Evolutionary conservation across 306 rosid species (phyloP).

Genomic region (Casuarina glauca): DNA sequence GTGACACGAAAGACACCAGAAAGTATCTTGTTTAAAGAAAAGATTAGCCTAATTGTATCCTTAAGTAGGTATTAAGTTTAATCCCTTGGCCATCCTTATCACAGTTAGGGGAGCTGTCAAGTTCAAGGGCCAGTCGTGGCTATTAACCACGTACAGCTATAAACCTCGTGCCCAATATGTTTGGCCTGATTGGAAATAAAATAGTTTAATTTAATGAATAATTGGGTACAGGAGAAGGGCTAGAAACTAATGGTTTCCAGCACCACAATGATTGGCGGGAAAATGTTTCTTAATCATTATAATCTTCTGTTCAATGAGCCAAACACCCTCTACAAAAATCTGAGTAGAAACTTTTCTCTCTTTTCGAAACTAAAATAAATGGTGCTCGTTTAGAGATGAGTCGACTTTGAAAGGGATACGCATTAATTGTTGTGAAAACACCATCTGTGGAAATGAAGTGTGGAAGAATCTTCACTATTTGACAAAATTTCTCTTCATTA

Average conservation of each 20-base stretch:
- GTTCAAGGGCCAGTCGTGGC: not conserved
- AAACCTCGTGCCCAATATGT: not conserved
- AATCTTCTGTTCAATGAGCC: not conserved
- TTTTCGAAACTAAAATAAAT: not conserved
- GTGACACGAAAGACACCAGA: conserved; percentile 1
- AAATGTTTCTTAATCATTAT: too few species aligned
- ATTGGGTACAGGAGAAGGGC: not conserved
- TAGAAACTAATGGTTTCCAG: conserved; percentile 1
- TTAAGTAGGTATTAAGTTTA: conserved; percentile 33
- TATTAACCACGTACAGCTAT: conserved; percentile 1
- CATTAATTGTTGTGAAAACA: not conserved
- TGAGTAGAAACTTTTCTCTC: not conserved
- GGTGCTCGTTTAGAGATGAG: too few species aligned
- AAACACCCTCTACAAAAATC: not conserved
- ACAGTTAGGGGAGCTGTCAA: conserved; percentile 1
- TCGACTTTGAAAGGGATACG: not conserved
- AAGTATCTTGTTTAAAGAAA: not conserved
- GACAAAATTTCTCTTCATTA: not conserved
- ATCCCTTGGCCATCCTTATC: conserved; percentile 14
- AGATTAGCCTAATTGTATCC: conserved; percentile 17
- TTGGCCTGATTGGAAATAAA: not conserved
- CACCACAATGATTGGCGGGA: too few species aligned
- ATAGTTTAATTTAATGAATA: not conserved
- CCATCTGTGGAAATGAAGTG: not conserved
- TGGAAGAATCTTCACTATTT: not conserved